Conservation (phyloP, 2,329 filamentous ascomycete genomes). For the Leptodontidium sp. region DNA sequence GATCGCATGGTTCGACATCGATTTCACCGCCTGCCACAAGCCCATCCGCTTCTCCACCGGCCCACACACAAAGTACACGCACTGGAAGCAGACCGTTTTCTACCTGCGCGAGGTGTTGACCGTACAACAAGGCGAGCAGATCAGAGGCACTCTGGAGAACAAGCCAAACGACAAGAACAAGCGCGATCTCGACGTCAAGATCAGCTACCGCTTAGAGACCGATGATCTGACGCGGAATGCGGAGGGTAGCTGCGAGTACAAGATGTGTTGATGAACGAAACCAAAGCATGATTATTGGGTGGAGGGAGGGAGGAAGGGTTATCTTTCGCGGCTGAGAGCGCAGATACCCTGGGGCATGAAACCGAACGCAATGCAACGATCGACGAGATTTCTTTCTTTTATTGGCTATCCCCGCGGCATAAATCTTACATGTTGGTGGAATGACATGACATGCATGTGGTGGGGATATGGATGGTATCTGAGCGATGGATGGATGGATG, state of each 20-base stretch:
- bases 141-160: slow-evolving; percentile 78
- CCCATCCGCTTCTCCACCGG: slow-evolving; percentile 96
- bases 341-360: slow-evolving; percentile 39
- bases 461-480: neutral
- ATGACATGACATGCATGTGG: slow-evolving; percentile 1
- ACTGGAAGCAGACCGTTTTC: slow-evolving; percentile 99
- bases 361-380: neutral
- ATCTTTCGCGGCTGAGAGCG: slow-evolving; percentile 47
- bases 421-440: slow-evolving; percentile 2
- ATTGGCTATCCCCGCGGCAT: neutral
- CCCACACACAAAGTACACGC: slow-evolving; percentile 98
- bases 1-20: slow-evolving; percentile 99
- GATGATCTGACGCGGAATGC: slow-evolving; percentile 74
- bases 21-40: slow-evolving; percentile 98
- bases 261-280: slow-evolving; percentile 66
- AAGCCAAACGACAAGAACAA: slow-evolving; percentile 94
- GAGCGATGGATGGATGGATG: slow-evolving; percentile 16
- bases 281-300: slow-evolving; percentile 1
- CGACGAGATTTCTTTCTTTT: neutral
- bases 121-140: slow-evolving; percentile 84
- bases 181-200: slow-evolving; percentile 90
- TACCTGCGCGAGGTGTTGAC: slow-evolving; percentile 94
- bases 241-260: slow-evolving; percentile 80
- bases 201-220: slow-evolving; percentile 83
- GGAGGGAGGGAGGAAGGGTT: slow-evolving; percentile 33